A percentile compares a stretch with the other conserved stretches of the same genome.
These are phyloP conservation scores for Trypanosomatidae sp. DNA, from an alignment of 208 protist species.

Conservation along the genomic window DNA sequence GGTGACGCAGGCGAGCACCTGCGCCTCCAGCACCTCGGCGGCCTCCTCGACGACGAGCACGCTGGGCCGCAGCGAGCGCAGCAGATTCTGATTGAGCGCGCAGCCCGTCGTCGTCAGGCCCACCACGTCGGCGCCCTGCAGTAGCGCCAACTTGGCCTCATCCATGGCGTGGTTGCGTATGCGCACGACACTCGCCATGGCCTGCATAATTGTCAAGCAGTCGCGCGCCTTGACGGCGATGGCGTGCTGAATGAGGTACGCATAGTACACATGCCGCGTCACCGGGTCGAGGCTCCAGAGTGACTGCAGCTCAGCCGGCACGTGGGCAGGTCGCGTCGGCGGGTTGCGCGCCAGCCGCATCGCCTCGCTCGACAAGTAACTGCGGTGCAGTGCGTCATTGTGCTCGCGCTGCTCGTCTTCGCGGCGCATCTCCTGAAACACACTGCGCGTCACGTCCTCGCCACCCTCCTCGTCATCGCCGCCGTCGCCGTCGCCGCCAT, in stretches of 20 bases:
- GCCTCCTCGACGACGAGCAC: constrained; percentile 92
- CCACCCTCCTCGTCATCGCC: constrained; percentile 17
- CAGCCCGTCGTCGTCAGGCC: constrained; percentile 89
- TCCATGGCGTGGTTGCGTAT: constrained; percentile 78
- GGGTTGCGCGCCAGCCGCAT: constrained; percentile 40
- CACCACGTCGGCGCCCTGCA: constrained; percentile 82
- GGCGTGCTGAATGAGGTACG: constrained; percentile 62
- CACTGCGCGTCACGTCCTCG: constrained; percentile 61
- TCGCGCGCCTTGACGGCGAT: constrained; percentile 63
- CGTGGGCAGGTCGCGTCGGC: constrained; percentile 20
- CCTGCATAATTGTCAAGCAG: constrained; percentile 63
- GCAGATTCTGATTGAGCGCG: constrained; percentile 82
- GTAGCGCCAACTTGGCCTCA: constrained; percentile 56
- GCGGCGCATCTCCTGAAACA: constrained; percentile 83
- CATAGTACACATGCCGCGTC: constrained; percentile 71
- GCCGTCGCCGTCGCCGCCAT: not conserved
- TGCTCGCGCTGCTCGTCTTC: constrained; percentile 62
- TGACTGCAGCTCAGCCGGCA: constrained; percentile 62
- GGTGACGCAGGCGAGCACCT: constrained; percentile 86
- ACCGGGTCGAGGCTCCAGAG: constrained; percentile 73
- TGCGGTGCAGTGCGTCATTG: constrained; percentile 55
- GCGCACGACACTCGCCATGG: constrained; percentile 41
- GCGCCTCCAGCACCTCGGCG: constrained; percentile 88
- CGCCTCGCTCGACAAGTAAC: constrained; percentile 62
- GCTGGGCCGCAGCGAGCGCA: constrained; percentile 63